Evolutionary conservation across 2,329 filamentous ascomycete genomes (phyloP).

Genomic region (Neofusicoccum cordaticola): DNA sequence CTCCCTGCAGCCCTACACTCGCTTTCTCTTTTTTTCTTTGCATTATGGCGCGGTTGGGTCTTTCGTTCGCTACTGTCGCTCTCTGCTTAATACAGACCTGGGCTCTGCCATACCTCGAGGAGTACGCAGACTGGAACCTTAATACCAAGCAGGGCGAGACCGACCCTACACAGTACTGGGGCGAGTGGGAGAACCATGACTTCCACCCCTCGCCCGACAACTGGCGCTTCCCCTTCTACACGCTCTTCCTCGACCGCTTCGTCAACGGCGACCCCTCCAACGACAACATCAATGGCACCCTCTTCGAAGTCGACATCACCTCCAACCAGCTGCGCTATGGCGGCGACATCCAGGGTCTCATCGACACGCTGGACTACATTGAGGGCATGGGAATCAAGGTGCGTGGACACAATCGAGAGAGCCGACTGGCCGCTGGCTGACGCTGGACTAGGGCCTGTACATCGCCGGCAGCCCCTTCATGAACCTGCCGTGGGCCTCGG

Average conservation of each 20-base stretch:
- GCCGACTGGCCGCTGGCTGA: constrained; percentile 16
- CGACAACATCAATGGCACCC: constrained; percentile 60
- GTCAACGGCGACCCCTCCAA: constrained; percentile 65
- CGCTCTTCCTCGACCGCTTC: constrained; percentile 61
- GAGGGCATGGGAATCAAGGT: constrained; percentile 64
- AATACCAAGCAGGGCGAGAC: constrained; percentile 59
- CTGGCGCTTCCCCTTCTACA: constrained; percentile 67
- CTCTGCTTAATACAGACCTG: constrained; percentile 8
- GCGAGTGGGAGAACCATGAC: constrained; percentile 53
- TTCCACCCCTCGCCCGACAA: constrained; percentile 57
- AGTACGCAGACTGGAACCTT: constrained; percentile 56
- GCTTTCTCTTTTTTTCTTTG: constrained; percentile 9
- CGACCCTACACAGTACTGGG: constrained; percentile 57
- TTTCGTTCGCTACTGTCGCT: constrained; percentile 15
- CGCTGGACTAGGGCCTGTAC: constrained; percentile 51
- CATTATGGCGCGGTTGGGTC: constrained; percentile 13
- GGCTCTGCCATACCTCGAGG: constrained; percentile 46
- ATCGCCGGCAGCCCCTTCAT: constrained; percentile 63
- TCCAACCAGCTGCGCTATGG: constrained; percentile 64
- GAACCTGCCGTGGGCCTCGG: constrained; percentile 63
- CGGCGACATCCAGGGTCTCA: constrained; percentile 57
- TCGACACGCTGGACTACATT: constrained; percentile 62
- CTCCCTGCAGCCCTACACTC: constrained; percentile 15
- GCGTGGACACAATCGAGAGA: background rate
- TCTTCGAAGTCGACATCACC: constrained; percentile 59